Evolutionary conservation across 106 monocot genomes (phyloP), one percentile per base, ranked within the genome.

Genomic region (Dendrobium catenatum): DNA sequence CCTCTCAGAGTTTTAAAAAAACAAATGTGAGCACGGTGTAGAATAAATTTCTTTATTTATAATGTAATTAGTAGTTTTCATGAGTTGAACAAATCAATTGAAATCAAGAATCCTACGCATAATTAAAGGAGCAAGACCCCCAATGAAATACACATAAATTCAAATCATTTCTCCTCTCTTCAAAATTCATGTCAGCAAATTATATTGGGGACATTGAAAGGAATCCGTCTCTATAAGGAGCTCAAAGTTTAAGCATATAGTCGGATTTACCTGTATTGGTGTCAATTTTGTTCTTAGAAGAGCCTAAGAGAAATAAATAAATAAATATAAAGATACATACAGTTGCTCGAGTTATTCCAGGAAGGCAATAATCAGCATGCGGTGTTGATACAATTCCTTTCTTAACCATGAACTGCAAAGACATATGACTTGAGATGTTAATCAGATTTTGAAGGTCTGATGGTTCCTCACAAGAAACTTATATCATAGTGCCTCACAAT

Each of bases 311-410:
- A 81, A 37, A 58, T 5, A 58, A 19, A 58, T 16, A 44, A 48
- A 40, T 24, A 46, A 27, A 58, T 24, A 11, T 78, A 73, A 82
- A 81, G 80, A 48, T 72, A 86, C 87, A 82, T 85, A 97, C 98
- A 80, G 95, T 95, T 87, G 93, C 85, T 56, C 98, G 86, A 74
- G 98, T 98, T 66, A 98, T 88, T 66, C 98, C 98, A 67, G 98
- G 98, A 83, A 98, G 94, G 84, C 98, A 98, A 51, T 93, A 98
- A 67, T 98, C 95, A 85, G 98, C 95, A 87, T 91, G 91, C 78
- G 94, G 98, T 75, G 98, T 95, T 31, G 80, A 88, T 79, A 98
- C 91, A 47, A 83, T 67, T n/a, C 95, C 93, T 76, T 93, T 94
- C 85, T 98, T 98, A 47, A 98, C 98, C 80, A 98, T 79, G 85